These are phyloP conservation scores for Beauveria asiatica DNA, from an alignment of 2,329 filamentous ascomycete species.

Conservation along the genomic window DNA sequence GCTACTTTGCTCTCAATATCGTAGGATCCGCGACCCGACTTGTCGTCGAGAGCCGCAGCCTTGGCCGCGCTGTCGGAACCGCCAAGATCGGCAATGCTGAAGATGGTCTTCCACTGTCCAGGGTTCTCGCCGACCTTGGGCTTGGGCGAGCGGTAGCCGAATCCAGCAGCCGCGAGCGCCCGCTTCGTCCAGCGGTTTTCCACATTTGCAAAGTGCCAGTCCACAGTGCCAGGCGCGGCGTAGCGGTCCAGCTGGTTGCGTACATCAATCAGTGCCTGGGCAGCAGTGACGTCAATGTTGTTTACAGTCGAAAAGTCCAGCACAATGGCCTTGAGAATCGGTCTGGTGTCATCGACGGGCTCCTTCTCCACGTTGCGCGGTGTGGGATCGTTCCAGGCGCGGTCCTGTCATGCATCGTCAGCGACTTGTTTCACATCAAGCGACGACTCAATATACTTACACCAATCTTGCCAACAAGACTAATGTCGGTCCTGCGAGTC, in stretches of 20 bases:
- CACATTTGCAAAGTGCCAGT: conserved; percentile 45
- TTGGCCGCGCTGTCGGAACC: conserved; percentile 54
- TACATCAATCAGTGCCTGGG: conserved; percentile 46
- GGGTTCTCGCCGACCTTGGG: conserved; percentile 16
- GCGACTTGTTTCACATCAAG: neutral
- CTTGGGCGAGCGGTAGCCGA: conserved; percentile 33
- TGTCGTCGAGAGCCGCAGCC: conserved; percentile 54
- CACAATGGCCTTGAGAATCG: conserved; percentile 45
- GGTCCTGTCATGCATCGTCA: conserved; percentile 24
- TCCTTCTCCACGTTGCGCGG: conserved; percentile 27
- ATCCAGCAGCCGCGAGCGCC: conserved; percentile 45
- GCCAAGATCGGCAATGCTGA: conserved; percentile 82
- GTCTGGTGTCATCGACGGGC: conserved; percentile 29
- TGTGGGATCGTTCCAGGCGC: conserved; percentile 49
- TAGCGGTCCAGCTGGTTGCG: conserved; percentile 45
- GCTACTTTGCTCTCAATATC: conserved; percentile 15
- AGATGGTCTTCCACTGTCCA: conserved; percentile 62
- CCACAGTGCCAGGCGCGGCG: conserved; percentile 34
- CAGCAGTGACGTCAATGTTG: conserved; percentile 45
- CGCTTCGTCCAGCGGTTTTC: conserved; percentile 48
- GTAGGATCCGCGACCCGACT: conserved; percentile 19
- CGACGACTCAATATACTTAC: neutral
- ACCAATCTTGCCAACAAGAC: conserved; percentile 36
- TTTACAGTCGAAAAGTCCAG: conserved; percentile 49
- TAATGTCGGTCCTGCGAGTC: conserved; percentile 36